These are phyloP conservation scores for Myotisia sp. DNA, from an alignment of 2,329 filamentous ascomycete species.

Conservation along the genomic window DNA sequence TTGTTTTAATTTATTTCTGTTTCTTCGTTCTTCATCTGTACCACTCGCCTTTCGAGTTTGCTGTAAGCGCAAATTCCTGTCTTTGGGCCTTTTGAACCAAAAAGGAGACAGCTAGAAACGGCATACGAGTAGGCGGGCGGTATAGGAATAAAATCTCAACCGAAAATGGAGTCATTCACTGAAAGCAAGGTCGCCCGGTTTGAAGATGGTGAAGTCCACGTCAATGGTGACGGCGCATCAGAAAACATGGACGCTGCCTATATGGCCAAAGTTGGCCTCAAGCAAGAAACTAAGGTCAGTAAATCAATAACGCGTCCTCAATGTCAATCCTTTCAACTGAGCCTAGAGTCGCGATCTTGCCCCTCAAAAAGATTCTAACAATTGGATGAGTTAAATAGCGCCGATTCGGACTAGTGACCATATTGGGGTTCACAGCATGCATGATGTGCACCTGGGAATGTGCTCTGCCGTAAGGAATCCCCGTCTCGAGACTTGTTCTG, in stretches of 20 bases:
- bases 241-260: not conserved
- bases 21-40: too few relatives aligned
- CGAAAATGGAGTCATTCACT: not conserved
- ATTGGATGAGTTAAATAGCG: not conserved
- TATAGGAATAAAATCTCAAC: not conserved
- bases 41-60: too few relatives aligned
- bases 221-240: not conserved
- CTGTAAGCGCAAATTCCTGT: too few relatives aligned
- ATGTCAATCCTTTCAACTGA: not conserved
- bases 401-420: constrained; percentile 4
- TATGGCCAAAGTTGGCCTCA: constrained; percentile 3
- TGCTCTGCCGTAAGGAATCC: not conserved
- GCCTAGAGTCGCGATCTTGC: not conserved
- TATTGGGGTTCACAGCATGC: constrained; percentile 4
- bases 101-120: too few relatives aligned
- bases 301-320: too few relatives aligned
- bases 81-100: too few relatives aligned
- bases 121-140: not conserved
- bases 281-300: constrained; percentile 4
- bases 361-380: not conserved
- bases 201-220: not conserved
- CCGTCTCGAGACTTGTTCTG: not conserved
- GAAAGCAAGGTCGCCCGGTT: not conserved
- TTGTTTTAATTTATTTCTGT: too few relatives aligned
- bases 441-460: constrained; percentile 5